phyloP scores from a whole-genome alignment of 2,329 filamentous ascomycete genomes.

The Mycocentrospora acerina region DNA sequence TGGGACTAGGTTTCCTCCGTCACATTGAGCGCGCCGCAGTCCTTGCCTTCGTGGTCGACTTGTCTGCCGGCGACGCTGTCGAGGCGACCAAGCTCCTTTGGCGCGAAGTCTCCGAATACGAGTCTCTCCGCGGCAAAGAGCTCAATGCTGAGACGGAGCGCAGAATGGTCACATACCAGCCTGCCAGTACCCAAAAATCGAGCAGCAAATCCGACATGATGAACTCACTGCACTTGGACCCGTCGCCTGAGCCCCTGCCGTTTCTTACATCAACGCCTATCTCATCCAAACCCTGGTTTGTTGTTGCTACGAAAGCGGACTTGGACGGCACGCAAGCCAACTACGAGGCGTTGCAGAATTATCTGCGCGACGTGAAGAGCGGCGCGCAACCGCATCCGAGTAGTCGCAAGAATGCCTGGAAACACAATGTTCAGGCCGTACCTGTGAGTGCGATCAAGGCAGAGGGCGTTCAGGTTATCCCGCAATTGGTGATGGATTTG shows the following conservation, averaged over 20 bases:
- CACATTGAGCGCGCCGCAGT: conserved; percentile 94
- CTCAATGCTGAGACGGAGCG: conserved; percentile 64
- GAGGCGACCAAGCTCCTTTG: conserved; percentile 77
- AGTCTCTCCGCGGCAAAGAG: conserved; percentile 75
- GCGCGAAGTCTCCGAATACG: conserved; percentile 88
- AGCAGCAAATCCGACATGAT: conserved; percentile 21
- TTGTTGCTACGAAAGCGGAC: conserved; percentile 92
- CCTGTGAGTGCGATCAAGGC: conserved; percentile 89
- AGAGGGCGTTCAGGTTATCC: conserved; percentile 75
- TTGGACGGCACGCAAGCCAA: conserved; percentile 76
- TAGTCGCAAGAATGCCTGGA: conserved; percentile 63
- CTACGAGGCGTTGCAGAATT: conserved; percentile 68
- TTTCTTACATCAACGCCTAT: conserved; percentile 66
- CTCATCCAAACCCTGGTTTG: conserved; percentile 94
- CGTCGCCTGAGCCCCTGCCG: conserved; percentile 42
- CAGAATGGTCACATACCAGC: conserved; percentile 59
- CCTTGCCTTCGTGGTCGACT: conserved; percentile 89
- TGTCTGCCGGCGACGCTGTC: conserved; percentile 77
- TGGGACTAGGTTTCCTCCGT: conserved; percentile 87
- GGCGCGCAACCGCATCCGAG: conserved; percentile 73
- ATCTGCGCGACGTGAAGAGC: conserved; percentile 66
- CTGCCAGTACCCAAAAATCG: conserved; percentile 14
- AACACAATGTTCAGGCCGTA: conserved; percentile 61
- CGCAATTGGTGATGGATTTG: conserved; percentile 70
- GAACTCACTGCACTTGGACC: conserved; percentile 24